Conservation (phyloP, 192 early-diverging fungal species). For the Lobosporangium transversale region DNA sequence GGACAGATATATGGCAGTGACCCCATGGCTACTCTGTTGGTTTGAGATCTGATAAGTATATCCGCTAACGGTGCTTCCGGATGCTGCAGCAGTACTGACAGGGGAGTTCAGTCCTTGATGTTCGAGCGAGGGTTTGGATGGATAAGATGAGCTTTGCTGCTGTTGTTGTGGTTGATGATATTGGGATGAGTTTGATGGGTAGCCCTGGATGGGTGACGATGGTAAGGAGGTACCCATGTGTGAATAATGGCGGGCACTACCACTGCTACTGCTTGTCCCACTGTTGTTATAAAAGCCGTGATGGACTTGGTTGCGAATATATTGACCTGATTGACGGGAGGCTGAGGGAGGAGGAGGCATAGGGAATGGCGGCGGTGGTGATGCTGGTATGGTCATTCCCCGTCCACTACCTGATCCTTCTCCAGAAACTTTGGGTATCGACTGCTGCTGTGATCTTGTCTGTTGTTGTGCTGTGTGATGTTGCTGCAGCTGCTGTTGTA, state of each 20-base stretch:
- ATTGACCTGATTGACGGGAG: conserved; percentile 21
- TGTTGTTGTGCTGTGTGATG: not conserved
- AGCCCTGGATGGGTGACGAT: conserved; percentile 19
- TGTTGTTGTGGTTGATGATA: not conserved
- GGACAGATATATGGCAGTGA: conserved; percentile 39
- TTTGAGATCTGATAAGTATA: conserved; percentile 16
- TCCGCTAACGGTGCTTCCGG: conserved; percentile 17
- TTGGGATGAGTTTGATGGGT: conserved; percentile 11
- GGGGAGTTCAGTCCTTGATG: not conserved
- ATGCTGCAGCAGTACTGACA: not conserved
- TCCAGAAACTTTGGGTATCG: not conserved
- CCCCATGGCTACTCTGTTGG: conserved; percentile 12
- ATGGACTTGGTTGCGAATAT: conserved; percentile 6
- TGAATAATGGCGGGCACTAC: not conserved
- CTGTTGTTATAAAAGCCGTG: conserved; percentile 4
- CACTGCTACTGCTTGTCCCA: conserved; percentile 4
- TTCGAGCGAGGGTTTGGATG: conserved; percentile 4
- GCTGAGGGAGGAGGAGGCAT: conserved; percentile 37
- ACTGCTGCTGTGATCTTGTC: not conserved
- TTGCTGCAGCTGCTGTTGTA: conserved; percentile 5
- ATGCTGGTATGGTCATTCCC: not conserved
- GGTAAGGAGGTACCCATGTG: conserved; percentile 3
- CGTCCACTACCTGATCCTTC: not conserved
- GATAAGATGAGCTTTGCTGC: not conserved
- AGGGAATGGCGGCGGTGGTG: conserved; percentile 24